phyloP scores from a whole-genome alignment of 352 stramenopile species.

The Globisporangium abappressorium region DNA sequence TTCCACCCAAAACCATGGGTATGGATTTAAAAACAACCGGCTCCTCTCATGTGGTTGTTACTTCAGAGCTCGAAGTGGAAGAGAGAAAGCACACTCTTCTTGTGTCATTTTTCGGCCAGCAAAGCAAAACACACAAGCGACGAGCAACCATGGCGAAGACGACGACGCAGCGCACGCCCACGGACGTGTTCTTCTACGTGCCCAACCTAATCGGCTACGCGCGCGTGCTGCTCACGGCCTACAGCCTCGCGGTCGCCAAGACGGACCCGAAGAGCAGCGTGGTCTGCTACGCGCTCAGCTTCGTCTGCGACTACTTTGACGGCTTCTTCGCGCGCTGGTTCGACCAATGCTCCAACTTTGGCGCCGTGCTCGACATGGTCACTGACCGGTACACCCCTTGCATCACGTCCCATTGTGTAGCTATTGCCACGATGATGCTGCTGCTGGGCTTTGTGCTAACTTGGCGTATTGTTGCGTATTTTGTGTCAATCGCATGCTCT shows the following conservation, averaged over 20 bases:
- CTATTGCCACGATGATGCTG: background rate
- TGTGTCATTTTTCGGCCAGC: background rate
- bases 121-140: constrained; percentile 2
- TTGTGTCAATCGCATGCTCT: background rate
- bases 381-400: constrained; percentile 81
- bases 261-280: constrained; percentile 67
- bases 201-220: constrained; percentile 96
- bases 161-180: constrained; percentile 32
- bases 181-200: constrained; percentile 93
- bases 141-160: constrained; percentile 10
- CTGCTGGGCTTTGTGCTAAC: background rate
- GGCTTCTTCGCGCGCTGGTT: constrained; percentile 95
- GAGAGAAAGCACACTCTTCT: background rate
- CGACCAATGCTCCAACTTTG: constrained; percentile 95
- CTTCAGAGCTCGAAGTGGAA: background rate
- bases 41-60: background rate
- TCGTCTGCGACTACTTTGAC: constrained; percentile 98
- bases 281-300: constrained; percentile 93
- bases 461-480: background rate
- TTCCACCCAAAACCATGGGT: too few species aligned
- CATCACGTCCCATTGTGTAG: background rate
- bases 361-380: constrained; percentile 97
- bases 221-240: constrained; percentile 84
- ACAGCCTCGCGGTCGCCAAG: constrained; percentile 82
- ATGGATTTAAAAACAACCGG: constrained; percentile 7